Percentiles rank a stretch among this genome's conserved stretches.
Evolutionary conservation across 305 asterid genomes (phyloP).

Genomic region (Solanum hybrid): DNA sequence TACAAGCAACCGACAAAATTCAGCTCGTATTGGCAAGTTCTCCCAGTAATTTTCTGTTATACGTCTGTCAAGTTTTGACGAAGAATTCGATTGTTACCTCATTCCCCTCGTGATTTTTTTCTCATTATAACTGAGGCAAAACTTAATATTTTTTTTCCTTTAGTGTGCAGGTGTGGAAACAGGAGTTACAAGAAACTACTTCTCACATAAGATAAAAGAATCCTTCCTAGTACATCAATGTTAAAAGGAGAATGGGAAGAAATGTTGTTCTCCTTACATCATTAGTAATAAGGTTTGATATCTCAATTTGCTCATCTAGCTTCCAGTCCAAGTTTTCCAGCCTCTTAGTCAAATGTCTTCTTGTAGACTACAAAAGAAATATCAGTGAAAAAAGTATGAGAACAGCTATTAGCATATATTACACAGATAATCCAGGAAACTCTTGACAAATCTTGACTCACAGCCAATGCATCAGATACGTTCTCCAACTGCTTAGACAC

Average conservation of each 20-base stretch:
- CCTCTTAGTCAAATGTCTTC: constrained; percentile 60
- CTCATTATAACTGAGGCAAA: not conserved
- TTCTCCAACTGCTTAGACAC: constrained; percentile 71
- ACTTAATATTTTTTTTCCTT: not conserved
- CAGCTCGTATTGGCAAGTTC: not conserved
- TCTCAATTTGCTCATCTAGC: constrained; percentile 65
- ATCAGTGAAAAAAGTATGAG: not conserved
- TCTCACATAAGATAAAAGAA: not conserved
- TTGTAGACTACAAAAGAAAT: constrained; percentile 47
- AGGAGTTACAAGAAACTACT: not conserved
- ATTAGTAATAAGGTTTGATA: constrained; percentile 42
- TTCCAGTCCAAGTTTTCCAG: constrained; percentile 72
- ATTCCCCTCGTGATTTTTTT: not conserved
- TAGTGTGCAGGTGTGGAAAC: not conserved
- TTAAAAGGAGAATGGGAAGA: not conserved
- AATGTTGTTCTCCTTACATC: constrained; percentile 38
- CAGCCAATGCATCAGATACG: constrained; percentile 66
- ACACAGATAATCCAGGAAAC: not conserved
- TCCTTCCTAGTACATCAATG: not conserved
- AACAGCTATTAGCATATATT: not conserved
- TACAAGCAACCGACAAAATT: not conserved
- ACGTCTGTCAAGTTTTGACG: not conserved
- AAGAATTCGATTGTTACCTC: not conserved
- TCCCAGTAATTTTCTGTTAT: not conserved
- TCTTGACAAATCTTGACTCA: constrained; percentile 25